phyloP scores from a whole-genome alignment of 352 stramenopile species.

The Elongisporangium prolatum region DNA sequence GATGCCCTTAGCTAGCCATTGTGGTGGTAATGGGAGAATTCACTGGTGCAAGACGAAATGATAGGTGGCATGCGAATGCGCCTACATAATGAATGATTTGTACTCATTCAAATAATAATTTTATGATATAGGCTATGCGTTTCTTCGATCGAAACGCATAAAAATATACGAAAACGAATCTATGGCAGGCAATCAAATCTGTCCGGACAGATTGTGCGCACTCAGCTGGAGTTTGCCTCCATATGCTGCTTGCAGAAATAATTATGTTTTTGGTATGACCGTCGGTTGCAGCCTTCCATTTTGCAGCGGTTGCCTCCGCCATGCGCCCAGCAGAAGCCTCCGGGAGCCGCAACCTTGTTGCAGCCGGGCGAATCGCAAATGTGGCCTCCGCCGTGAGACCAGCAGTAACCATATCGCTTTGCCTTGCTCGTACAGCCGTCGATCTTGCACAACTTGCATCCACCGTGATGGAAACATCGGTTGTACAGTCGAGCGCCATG shows the following conservation, averaged over 20 bases:
- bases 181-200: not conserved
- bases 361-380: conserved; percentile 50
- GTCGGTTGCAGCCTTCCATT: conserved; percentile 61
- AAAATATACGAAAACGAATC: not conserved
- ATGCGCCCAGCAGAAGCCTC: conserved; percentile 67
- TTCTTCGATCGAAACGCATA: not conserved
- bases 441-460: conserved; percentile 61
- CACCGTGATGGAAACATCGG: conserved; percentile 62
- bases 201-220: not conserved
- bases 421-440: conserved; percentile 58
- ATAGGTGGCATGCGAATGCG: not conserved
- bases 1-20: not conserved
- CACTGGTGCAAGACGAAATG: no score
- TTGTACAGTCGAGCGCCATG: conserved; percentile 57
- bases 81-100: not conserved
- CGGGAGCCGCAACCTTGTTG: conserved; percentile 57
- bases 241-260: conserved; percentile 72
- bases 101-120: not conserved
- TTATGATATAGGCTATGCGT: not conserved
- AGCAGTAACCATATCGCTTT: conserved; percentile 72
- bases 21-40: not conserved
- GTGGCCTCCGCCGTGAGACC: conserved; percentile 58
- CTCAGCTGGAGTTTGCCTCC: not conserved
- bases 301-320: conserved; percentile 69
- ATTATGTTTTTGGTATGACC: conserved; percentile 62